A percentile compares a stretch with the other conserved stretches of the same genome.
These are phyloP conservation scores for Lentinula detonsa DNA, from an alignment of 768 basidiomycete genomes.

Conservation along the genomic window DNA sequence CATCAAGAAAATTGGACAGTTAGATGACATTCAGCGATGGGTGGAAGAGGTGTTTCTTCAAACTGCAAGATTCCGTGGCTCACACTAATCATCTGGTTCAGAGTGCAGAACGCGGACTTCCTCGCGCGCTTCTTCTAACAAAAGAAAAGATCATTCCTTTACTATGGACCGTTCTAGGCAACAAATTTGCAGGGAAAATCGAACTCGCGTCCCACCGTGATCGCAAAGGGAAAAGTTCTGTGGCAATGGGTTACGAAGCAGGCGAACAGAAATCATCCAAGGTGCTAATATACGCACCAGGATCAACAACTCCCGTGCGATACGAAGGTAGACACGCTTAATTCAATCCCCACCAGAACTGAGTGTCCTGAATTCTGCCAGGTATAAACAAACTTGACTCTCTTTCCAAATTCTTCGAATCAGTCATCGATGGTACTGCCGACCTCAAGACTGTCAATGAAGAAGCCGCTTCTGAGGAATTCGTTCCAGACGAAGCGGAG, in stretches of 20 bases:
- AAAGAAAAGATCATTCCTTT: constrained; percentile 73
- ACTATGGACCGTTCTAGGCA: constrained; percentile 74
- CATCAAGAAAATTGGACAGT: constrained; percentile 52
- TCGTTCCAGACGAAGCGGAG: constrained; percentile 31
- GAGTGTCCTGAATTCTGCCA: constrained; percentile 13
- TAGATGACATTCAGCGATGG: constrained; percentile 61
- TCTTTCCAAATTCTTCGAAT: constrained; percentile 67
- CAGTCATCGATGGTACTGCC: constrained; percentile 61
- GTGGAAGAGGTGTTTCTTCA: constrained; percentile 50
- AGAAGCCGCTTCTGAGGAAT: constrained; percentile 34
- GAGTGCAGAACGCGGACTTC: constrained; percentile 19
- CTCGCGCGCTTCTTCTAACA: constrained; percentile 63
- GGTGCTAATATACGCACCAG: constrained; percentile 65
- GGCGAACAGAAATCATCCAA: constrained; percentile 53
- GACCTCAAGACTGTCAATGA: constrained; percentile 42
- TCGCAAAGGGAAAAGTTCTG: constrained; percentile 53
- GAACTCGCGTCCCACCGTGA: constrained; percentile 62
- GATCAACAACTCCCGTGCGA: constrained; percentile 45
- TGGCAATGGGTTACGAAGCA: constrained; percentile 52
- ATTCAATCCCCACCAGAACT: background rate
- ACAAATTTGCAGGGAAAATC: constrained; percentile 61
- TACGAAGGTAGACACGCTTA: constrained; percentile 55
- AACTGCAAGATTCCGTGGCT: background rate
- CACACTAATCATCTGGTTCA: constrained; percentile 9
- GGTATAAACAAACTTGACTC: constrained; percentile 72